Percentiles rank a stretch among this genome's conserved stretches.
phyloP scores from a whole-genome alignment of 805 yeast genomes.

The Metschnikowia lachancei region DNA sequence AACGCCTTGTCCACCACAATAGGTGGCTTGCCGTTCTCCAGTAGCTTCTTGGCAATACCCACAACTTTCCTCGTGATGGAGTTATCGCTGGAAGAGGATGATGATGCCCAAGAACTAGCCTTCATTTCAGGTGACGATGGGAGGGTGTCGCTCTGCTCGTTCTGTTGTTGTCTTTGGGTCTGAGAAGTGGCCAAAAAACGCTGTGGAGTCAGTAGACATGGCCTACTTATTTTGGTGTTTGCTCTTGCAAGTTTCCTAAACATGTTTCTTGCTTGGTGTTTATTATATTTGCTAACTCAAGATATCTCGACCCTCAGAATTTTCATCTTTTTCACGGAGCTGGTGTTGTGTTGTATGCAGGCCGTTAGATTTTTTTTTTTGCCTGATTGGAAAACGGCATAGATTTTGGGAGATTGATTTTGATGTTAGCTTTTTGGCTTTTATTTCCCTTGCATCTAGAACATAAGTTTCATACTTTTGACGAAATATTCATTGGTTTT shows the following conservation, averaged over 20 bases:
- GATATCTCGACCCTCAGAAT: background rate
- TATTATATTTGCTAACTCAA: background rate
- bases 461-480: too few species aligned
- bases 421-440: too few species aligned
- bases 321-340: background rate
- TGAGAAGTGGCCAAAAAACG: constrained; percentile 7
- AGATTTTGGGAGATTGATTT: too few species aligned
- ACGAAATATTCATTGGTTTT: too few species aligned
- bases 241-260: constrained; percentile 1
- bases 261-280: background rate
- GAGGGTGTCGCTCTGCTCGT: constrained; percentile 6
- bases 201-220: background rate
- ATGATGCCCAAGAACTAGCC: constrained; percentile 28
- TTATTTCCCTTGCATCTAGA: too few species aligned
- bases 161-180: background rate
- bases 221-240: background rate
- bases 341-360: background rate
- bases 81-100: constrained; percentile 17
- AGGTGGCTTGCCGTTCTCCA: constrained; percentile 34
- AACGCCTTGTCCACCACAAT: constrained; percentile 31
- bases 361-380: too few species aligned
- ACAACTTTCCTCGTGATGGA: constrained; percentile 33
- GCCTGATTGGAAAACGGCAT: too few species aligned
- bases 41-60: constrained; percentile 34
- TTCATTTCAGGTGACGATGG: constrained; percentile 37